These are phyloP conservation scores for Aethionema arabicum DNA, from an alignment of 345 rosid species.

Conservation along the genomic window DNA sequence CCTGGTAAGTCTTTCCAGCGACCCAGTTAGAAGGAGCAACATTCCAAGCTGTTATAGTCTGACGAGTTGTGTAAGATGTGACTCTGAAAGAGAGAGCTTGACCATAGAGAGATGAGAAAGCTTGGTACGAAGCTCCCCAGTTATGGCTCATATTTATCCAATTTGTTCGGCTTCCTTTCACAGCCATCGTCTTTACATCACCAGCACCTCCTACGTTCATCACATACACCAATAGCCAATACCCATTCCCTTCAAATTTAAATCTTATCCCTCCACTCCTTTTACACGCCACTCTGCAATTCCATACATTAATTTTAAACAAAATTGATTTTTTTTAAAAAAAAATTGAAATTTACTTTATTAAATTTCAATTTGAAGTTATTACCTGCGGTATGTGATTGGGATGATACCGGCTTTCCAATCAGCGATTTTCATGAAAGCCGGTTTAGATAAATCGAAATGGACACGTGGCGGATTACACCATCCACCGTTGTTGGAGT, in stretches of 20 bases:
- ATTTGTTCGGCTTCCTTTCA: conserved; percentile 65
- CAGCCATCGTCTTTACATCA: conserved; percentile 51
- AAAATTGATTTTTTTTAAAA: no score
- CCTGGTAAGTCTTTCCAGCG: conserved; percentile 51
- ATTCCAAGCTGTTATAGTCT: conserved; percentile 56
- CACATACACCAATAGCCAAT: conserved; percentile 63
- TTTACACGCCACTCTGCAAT: conserved; percentile 53
- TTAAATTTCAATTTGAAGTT: no score
- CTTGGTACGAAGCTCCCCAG: conserved; percentile 95
- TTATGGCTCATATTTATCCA: conserved; percentile 93
- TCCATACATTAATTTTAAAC: no score
- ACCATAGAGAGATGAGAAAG: conserved; percentile 66
- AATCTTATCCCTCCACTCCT: conserved; percentile 47
- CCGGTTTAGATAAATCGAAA: conserved; percentile 85
- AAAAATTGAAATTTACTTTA: no score
- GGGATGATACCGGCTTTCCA: conserved; percentile 91
- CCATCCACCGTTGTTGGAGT: conserved; percentile 81
- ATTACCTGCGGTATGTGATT: conserved; percentile 63
- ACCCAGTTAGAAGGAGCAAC: conserved; percentile 73
- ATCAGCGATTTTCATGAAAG: conserved; percentile 78
- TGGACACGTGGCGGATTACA: conserved; percentile 87
- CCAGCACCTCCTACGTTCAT: conserved; percentile 80
- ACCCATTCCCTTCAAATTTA: conserved; percentile 52
- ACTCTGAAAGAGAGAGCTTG: conserved; percentile 74
- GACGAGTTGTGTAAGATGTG: conserved; percentile 59